phyloP scores from a whole-genome alignment of 208 protist species.

The Sergeia podlipaevii region DNA sequence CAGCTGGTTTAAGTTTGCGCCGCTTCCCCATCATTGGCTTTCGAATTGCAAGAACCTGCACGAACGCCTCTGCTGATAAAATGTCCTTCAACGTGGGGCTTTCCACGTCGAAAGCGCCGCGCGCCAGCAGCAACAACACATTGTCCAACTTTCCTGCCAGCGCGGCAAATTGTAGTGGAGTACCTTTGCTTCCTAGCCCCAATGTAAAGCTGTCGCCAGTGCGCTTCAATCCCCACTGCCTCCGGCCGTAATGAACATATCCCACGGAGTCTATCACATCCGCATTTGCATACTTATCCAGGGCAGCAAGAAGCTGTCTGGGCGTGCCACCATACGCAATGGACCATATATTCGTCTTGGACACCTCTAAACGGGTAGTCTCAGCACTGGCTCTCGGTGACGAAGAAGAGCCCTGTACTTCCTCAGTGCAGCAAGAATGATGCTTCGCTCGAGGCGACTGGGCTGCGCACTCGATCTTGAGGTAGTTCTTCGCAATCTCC shows the following conservation, averaged over 20 bases:
- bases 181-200: conserved; percentile 73
- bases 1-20: conserved; percentile 2
- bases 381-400: conserved; percentile 2
- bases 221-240: conserved; percentile 70
- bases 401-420: too few relatives aligned
- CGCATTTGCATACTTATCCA: conserved; percentile 29
- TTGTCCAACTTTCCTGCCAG: conserved; percentile 70
- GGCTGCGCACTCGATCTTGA: conserved; percentile 31
- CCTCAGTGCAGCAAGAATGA: too few relatives aligned
- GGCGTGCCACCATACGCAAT: conserved; percentile 61
- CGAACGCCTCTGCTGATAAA: conserved; percentile 24
- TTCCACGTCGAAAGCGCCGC: conserved; percentile 43
- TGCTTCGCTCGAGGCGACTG: neutral
- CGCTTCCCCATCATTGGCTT: conserved; percentile 7
- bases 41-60: conserved; percentile 17
- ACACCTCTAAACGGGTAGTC: conserved; percentile 13
- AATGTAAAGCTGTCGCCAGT: conserved; percentile 36
- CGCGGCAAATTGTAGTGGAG: conserved; percentile 76
- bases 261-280: conserved; percentile 42
- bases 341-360: conserved; percentile 71
- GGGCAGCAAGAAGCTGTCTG: conserved; percentile 31
- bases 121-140: conserved; percentile 62
- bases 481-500: conserved; percentile 58
- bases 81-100: conserved; percentile 55
- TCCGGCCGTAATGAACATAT: conserved; percentile 54